These are phyloP conservation scores for Podaxis mareebaensis DNA, from an alignment of 768 basidiomycete species.

Conservation along the genomic window DNA sequence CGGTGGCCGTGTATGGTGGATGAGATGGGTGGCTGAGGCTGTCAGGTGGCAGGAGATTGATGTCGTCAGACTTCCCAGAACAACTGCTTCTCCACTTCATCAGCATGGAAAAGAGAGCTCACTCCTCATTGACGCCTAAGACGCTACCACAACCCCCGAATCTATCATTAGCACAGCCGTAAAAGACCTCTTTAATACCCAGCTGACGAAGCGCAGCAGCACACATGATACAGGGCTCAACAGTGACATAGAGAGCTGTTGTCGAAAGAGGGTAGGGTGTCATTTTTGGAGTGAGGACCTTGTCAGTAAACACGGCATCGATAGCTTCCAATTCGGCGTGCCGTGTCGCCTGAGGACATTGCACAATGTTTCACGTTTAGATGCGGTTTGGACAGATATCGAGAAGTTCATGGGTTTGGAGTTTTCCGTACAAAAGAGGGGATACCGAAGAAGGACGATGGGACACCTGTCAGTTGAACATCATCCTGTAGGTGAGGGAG, in stretches of 20 bases:
- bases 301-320: constrained; percentile 76
- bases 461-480: background rate
- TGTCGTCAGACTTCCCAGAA: background rate
- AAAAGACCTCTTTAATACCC: constrained; percentile 87
- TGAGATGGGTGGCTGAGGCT: constrained; percentile 76
- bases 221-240: constrained; percentile 99
- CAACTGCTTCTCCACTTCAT: background rate
- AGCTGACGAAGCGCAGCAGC: constrained; percentile 93
- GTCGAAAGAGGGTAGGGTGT: constrained; percentile 63
- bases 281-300: constrained; percentile 51
- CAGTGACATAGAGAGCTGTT: constrained; percentile 94
- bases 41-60: background rate
- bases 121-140: constrained; percentile 81
- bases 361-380: background rate
- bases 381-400: background rate
- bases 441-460: background rate
- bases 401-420: background rate
- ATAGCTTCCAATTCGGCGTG: constrained; percentile 98
- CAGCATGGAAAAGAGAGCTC: constrained; percentile 23
- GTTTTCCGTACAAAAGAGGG: background rate
- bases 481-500: constrained; percentile 7
- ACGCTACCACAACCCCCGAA: constrained; percentile 98
- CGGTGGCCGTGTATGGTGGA: constrained; percentile 69
- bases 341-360: constrained; percentile 73
- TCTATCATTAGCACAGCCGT: constrained; percentile 93